Percentiles rank a stretch among this genome's conserved stretches.
These are phyloP conservation scores for Chlamydomonas incerta DNA, from an alignment of 139 green algal species.

Conservation along the genomic window DNA sequence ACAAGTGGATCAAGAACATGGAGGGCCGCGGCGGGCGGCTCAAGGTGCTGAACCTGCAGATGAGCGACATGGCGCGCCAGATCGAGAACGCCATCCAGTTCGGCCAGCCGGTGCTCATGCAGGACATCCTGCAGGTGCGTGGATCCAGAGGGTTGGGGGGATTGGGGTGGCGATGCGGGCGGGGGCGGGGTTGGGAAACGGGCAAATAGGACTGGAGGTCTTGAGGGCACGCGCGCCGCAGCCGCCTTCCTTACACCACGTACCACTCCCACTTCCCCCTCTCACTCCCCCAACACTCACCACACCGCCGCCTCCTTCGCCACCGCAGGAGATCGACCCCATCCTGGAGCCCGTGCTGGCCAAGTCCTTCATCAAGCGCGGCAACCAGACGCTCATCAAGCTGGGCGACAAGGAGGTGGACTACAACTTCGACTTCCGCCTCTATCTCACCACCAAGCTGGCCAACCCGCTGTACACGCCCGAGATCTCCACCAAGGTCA, in stretches of 20 bases:
- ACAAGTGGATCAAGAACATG: constrained; percentile 90
- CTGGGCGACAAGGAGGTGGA: constrained; percentile 91
- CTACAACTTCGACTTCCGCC: constrained; percentile 85
- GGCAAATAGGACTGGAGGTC: too few relatives aligned
- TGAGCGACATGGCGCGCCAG: constrained; percentile 80
- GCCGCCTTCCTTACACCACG: too few relatives aligned
- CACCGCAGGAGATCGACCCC: constrained; percentile 83
- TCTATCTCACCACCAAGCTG: constrained; percentile 94
- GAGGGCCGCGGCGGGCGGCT: constrained; percentile 69
- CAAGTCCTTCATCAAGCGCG: constrained; percentile 85
- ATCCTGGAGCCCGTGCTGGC: constrained; percentile 82
- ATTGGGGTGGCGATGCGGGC: too few relatives aligned
- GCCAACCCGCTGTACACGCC: constrained; percentile 90
- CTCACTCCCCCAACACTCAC: background rate
- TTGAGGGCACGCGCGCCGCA: background rate
- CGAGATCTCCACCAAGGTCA: constrained; percentile 86
- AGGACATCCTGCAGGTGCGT: constrained; percentile 57
- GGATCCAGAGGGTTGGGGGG: too few relatives aligned
- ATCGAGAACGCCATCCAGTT: constrained; percentile 89
- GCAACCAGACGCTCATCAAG: constrained; percentile 83
- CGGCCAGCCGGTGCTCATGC: constrained; percentile 83
- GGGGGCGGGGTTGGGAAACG: too few relatives aligned
- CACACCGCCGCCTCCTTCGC: background rate
- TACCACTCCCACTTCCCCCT: background rate
- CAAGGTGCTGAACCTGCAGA: constrained; percentile 79